Percentiles rank a stretch among this genome's conserved stretches.
Conservation (phyloP, 1,284 basidiomycete genomes). For the Chalciporus piperatoides region DNA sequence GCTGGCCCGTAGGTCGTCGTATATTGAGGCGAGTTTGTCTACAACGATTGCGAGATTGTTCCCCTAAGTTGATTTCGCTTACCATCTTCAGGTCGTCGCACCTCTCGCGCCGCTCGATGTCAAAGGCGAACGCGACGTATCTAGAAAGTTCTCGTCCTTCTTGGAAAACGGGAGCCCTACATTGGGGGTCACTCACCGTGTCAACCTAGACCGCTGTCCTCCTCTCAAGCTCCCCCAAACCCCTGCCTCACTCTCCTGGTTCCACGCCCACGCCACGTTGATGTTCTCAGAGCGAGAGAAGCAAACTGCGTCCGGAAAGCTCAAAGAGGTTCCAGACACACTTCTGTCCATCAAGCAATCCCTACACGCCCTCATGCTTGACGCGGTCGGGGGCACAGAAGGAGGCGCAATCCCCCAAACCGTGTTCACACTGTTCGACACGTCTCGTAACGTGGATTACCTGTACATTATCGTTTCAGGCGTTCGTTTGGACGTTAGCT, state of each 20-base stretch:
- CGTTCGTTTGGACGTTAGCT: slow-evolving; percentile 41
- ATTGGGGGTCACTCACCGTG: slow-evolving; percentile 41
- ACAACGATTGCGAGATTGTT: background rate
- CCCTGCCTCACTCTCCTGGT: slow-evolving; percentile 22
- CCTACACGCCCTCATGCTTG: slow-evolving; percentile 28
- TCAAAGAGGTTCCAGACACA: slow-evolving; percentile 1
- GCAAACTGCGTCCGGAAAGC: slow-evolving; percentile 1
- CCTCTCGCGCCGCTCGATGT: slow-evolving; percentile 24
- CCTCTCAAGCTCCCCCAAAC: slow-evolving; percentile 18
- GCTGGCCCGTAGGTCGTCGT: slow-evolving; percentile 47
- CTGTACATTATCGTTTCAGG: slow-evolving; percentile 40
- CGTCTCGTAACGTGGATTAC: slow-evolving; percentile 23
- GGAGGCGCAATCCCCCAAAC: background rate
- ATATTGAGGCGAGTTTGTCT: slow-evolving; percentile 42
- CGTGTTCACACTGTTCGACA: slow-evolving; percentile 34
- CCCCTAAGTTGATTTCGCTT: background rate
- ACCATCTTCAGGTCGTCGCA: slow-evolving; percentile 26
- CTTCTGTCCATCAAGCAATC: slow-evolving; percentile 32
- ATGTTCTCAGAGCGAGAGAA: slow-evolving; percentile 30
- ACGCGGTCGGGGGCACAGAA: slow-evolving; percentile 11
- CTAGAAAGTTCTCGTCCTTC: slow-evolving; percentile 35
- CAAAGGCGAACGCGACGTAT: slow-evolving; percentile 18
- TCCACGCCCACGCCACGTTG: slow-evolving; percentile 22
- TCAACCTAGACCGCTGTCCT: slow-evolving; percentile 39
- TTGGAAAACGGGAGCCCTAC: slow-evolving; percentile 14